phyloP scores from a whole-genome alignment of 2,329 filamentous ascomycete genomes.

The Mycosphaerelloides madeirae region DNA sequence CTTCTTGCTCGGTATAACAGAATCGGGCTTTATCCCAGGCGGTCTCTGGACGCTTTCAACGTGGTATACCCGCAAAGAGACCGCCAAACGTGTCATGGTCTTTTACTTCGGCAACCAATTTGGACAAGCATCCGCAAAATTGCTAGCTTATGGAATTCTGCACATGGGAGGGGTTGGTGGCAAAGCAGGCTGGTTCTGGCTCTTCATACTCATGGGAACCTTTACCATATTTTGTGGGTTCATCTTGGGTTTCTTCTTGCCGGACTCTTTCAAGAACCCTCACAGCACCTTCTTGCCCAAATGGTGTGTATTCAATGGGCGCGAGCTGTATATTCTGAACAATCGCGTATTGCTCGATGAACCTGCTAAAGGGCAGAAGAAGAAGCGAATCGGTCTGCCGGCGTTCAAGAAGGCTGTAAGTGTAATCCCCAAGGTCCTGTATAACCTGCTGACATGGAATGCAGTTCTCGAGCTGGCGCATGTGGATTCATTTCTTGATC shows the following conservation, averaged over 20 bases:
- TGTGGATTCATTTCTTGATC: slow-evolving; percentile 33
- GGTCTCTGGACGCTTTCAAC: slow-evolving; percentile 46
- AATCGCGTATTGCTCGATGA: slow-evolving; percentile 29
- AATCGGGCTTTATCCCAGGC: slow-evolving; percentile 46
- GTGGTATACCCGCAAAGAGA: slow-evolving; percentile 47
- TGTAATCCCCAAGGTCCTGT: no score
- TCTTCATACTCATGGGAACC: slow-evolving; percentile 30
- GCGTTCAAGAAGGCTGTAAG: slow-evolving; percentile 29
- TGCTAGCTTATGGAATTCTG: slow-evolving; percentile 42
- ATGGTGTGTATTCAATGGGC: slow-evolving; percentile 24
- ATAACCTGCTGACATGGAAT: slow-evolving; percentile 1
- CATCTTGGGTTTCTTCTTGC: slow-evolving; percentile 31
- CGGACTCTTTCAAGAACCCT: slow-evolving; percentile 30
- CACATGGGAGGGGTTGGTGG: slow-evolving; percentile 24
- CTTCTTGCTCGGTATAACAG: slow-evolving; percentile 36
- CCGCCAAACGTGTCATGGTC: slow-evolving; percentile 42
- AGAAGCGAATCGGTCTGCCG: slow-evolving; percentile 28
- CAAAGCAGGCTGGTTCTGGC: slow-evolving; percentile 26
- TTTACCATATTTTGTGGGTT: slow-evolving; percentile 34
- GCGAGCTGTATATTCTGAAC: slow-evolving; percentile 30
- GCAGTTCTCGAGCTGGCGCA: slow-evolving; percentile 29
- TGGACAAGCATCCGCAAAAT: slow-evolving; percentile 38
- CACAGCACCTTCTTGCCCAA: slow-evolving; percentile 25
- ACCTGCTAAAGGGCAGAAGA: slow-evolving; percentile 29
- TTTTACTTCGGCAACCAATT: slow-evolving; percentile 46